phyloP scores from a whole-genome alignment of 768 basidiomycete species.

The Lactifluus volemus region DNA sequence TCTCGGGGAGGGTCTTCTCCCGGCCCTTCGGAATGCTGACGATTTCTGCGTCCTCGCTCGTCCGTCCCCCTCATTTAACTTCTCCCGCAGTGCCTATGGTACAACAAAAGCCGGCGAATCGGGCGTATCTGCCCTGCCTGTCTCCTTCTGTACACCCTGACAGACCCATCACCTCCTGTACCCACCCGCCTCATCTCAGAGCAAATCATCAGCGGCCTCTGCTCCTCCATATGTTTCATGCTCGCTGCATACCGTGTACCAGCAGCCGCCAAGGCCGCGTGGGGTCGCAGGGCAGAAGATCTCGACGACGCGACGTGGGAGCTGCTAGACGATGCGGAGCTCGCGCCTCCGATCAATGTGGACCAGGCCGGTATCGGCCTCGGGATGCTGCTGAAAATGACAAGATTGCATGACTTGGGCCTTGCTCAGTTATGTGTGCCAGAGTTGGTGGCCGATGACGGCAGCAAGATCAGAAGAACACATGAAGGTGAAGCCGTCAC shows the following conservation, averaged over 20 bases:
- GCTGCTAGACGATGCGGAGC: slow-evolving; percentile 35
- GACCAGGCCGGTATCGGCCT: slow-evolving; percentile 33
- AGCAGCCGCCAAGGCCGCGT: slow-evolving; percentile 51
- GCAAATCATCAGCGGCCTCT: slow-evolving; percentile 68
- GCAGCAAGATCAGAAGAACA: background rate
- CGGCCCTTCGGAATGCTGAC: background rate
- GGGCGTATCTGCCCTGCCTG: slow-evolving; percentile 75
- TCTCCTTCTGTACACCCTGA: slow-evolving; percentile 59
- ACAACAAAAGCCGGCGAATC: slow-evolving; percentile 68
- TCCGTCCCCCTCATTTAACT: slow-evolving; percentile 37
- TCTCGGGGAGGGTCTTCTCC: no score
- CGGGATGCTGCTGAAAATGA: slow-evolving; percentile 67
- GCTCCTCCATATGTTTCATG: slow-evolving; percentile 71
- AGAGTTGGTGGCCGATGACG: slow-evolving; percentile 21
- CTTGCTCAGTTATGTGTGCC: slow-evolving; percentile 48
- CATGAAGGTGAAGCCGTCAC: background rate
- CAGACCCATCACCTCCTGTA: slow-evolving; percentile 52
- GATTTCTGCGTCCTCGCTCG: background rate
- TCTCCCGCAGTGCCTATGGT: slow-evolving; percentile 50
- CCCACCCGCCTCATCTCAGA: slow-evolving; percentile 43
- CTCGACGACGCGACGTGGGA: slow-evolving; percentile 61
- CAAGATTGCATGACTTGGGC: slow-evolving; percentile 63
- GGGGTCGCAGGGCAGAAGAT: slow-evolving; percentile 62
- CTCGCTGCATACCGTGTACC: slow-evolving; percentile 61
- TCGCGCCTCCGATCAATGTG: slow-evolving; percentile 21